phyloP scores from a whole-genome alignment of 164 flowering plant species.

The Dillenia suffruticosa region DNA sequence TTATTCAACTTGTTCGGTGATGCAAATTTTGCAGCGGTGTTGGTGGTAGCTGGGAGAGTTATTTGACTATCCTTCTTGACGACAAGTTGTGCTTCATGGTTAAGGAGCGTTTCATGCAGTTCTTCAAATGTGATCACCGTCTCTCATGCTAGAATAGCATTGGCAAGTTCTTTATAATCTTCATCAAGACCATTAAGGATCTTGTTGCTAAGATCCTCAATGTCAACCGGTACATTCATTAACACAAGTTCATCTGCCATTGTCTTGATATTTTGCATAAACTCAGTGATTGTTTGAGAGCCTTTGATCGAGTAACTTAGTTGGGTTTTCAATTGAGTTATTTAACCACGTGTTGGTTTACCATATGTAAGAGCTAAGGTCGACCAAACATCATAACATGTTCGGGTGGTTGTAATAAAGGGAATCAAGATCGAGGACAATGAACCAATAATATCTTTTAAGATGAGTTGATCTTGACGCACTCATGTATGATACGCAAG shows the following conservation, averaged over 20 bases:
- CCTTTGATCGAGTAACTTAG: slow-evolving; percentile 3
- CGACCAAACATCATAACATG: no score
- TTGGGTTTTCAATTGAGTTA: slow-evolving; percentile 2
- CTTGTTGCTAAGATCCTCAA: neutral
- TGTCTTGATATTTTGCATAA: slow-evolving; percentile 1
- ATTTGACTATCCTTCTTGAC: neutral
- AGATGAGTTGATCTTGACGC: no score
- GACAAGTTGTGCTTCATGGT: slow-evolving; percentile 2
- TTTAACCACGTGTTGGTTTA: no score
- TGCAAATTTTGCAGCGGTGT: neutral
- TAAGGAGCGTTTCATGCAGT: slow-evolving; percentile 10
- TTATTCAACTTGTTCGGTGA: neutral
- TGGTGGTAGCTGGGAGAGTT: neutral
- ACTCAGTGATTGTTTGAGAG: neutral
- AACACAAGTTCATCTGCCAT: slow-evolving; percentile 6
- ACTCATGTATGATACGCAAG: no score
- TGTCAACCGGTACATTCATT: slow-evolving; percentile 1
- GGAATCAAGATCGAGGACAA: no score
- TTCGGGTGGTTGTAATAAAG: no score
- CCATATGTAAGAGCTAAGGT: no score
- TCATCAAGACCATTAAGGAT: slow-evolving; percentile 4
- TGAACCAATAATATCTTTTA: no score
- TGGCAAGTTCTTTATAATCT: slow-evolving; percentile 5
- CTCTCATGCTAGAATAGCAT: slow-evolving; percentile 5
- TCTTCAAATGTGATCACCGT: slow-evolving; percentile 11